Base-by-base conservation (phyloP, 2,329 filamentous ascomycete species). In the Microdochium bolleyi region DNA sequence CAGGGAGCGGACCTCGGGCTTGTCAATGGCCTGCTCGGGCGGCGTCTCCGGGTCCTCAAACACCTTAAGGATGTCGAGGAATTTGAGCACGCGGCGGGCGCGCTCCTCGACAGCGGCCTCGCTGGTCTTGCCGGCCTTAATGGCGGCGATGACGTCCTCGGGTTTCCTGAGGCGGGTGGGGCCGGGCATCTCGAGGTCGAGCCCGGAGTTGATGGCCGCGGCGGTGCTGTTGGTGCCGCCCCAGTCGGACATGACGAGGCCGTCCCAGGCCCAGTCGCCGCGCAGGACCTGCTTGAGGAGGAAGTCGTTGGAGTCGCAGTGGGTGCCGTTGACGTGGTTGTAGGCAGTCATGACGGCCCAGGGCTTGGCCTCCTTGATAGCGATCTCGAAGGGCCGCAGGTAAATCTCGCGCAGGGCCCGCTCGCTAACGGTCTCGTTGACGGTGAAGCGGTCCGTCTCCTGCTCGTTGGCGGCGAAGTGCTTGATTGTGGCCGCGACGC, bases 211-310 rank as follows among this genome's bases (percentile, higher is more conserved):
- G 19, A 72, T 57, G 0, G 67, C 62, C 14, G 64, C 61, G 24
- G 65, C 60, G 7, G 65, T 67, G 22, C 62, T 68, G 57, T 68
- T 65, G 0, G 63, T 68, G 3, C 66, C 66, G 34, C 64, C 72
- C 74, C 74, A 77, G 57, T 77, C 74, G 57, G 72, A 75, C 67
- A 77, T 74, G 4, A 75, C 64, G 8, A 73, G 58, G 0, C 73
- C 74, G 3, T 74, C 62, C 61, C 67, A 77, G 0, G 68, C 68
- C 73, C 74, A 77, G 51, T 74, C 70, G 1, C 64, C 65, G 30
- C 73, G 66, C 19, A 75, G 60, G 10, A 75, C 66, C 30, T 67
- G 64, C 11, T 68, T 58, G 1, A 75, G 58, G 2, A 75, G 60
- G 54, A 63, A 64, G 1, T 64, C 61, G 54, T 73, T 70, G 49